Base-by-base conservation (phyloP, 495 filamentous ascomycete species). In the Aspergillus sclerotiicarbonarius region DNA sequence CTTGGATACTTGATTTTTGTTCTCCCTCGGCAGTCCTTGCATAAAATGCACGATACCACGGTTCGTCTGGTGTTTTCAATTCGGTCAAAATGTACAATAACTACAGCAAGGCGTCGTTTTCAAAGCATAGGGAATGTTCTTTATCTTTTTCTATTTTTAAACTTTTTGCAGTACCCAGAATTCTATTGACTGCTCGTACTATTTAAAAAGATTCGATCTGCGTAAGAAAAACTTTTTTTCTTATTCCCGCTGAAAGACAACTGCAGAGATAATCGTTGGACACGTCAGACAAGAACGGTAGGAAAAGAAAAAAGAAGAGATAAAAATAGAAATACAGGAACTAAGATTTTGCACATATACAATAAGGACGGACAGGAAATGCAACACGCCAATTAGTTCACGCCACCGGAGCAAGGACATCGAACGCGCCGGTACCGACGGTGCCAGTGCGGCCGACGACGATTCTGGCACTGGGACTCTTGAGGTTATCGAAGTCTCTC, bases 401-500 rank as follows among this genome's bases (percentile, higher is more conserved):
- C 66, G 75, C 75, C 60, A 86, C 83, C 68, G 83, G 83, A 71
- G 86, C 82, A 65, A 97, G 77, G 33, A 98, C 84, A 73, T 97
- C 94, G 72, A 97, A 97, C 50, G 85, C 84, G 25, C 95, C 95
- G 4, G 94, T 98, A 46, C 94, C 94, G 53, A 93, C 84, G 58
- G 80, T 87, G 20, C 90, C 86, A 55, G 90, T 71, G 68, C 86
- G 87, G 13, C 94, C 94, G 56, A 93, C 82, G 55, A 97, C 90
- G 72, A 99, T 91, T 58, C 92, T 83, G 59, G 87, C 86, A 71
- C 88, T 92, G 5, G 94, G 95, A 62, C 85, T 90, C 57, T 80
- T 87, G 53, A 99, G 80, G 66, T 90, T 87, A 74, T 99, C 94
- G 79, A 85, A 88, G 70, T 96, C 94, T 51, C 88, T 84, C 64